These are phyloP conservation scores for Globisporangium spiculum DNA, from an alignment of 352 stramenopile genomes.

Conservation along the genomic window DNA sequence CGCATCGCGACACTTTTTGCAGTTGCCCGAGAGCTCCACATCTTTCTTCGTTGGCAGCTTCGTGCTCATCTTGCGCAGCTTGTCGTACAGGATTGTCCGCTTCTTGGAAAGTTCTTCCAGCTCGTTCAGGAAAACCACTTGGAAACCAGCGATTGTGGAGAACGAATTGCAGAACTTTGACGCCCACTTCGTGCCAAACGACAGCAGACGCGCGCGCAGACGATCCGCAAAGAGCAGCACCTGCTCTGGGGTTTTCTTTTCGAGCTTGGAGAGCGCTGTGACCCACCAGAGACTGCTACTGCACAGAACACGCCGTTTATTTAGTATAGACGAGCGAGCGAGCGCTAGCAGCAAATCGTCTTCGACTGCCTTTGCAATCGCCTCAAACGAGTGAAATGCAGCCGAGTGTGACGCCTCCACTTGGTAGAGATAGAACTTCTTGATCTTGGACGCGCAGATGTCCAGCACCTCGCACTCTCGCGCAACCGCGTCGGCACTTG, in stretches of 20 bases:
- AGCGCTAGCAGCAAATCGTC: conserved; percentile 5
- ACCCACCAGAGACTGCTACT: conserved; percentile 45
- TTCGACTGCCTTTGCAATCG: conserved; percentile 13
- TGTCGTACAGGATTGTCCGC: conserved; percentile 27
- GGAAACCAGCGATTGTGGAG: conserved; percentile 37
- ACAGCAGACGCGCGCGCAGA: conserved; percentile 40
- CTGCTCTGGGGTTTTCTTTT: conserved; percentile 21
- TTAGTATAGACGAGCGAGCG: neutral
- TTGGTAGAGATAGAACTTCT: conserved; percentile 46
- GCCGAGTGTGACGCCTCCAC: conserved; percentile 31
- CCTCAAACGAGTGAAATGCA: conserved; percentile 23
- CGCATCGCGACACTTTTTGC: conserved; percentile 51
- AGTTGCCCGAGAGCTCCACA: conserved; percentile 67
- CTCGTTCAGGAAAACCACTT: conserved; percentile 51
- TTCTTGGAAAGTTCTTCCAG: conserved; percentile 40
- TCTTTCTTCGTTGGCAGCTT: conserved; percentile 36
- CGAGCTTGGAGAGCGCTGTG: conserved; percentile 33
- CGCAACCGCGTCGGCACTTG: conserved; percentile 19
- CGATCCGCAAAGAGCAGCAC: conserved; percentile 33
- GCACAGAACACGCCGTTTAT: conserved; percentile 30
- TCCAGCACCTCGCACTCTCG: conserved; percentile 38
- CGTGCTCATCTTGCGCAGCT: conserved; percentile 41
- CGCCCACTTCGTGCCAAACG: conserved; percentile 46
- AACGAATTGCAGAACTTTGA: conserved; percentile 45
- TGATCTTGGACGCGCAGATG: conserved; percentile 29